phyloP scores from a whole-genome alignment of 768 basidiomycete species.

The Leccinum disarticulatum region DNA sequence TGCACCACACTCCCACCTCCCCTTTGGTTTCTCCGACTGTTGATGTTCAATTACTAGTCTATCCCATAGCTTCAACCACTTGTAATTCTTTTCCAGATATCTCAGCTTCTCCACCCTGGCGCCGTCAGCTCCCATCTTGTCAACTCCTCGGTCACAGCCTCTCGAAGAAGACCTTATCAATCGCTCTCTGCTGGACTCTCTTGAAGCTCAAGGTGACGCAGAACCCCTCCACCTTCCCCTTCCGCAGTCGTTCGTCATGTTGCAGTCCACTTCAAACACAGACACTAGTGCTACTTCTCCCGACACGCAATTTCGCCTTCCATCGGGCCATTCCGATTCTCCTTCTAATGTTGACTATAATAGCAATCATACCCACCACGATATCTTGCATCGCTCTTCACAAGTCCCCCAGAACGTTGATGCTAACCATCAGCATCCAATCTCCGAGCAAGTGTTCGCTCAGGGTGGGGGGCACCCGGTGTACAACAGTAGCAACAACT shows the following conservation, averaged over 20 bases:
- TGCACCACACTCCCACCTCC: conserved; percentile 30
- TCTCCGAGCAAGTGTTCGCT: conserved; percentile 31
- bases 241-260: conserved; percentile 43
- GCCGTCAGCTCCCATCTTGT: conserved; percentile 39
- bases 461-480: conserved; percentile 37
- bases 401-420: conserved; percentile 28
- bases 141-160: conserved; percentile 36
- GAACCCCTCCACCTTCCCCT: conserved; percentile 49
- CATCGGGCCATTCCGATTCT: conserved; percentile 52
- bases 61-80: conserved; percentile 26
- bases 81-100: conserved; percentile 30
- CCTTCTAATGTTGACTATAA: conserved; percentile 41
- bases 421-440: conserved; percentile 35
- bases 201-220: conserved; percentile 82
- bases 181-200: conserved; percentile 77
- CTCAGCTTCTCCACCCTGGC: conserved; percentile 48
- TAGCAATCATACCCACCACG: conserved; percentile 37
- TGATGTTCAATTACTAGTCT: conserved; percentile 41
- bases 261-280: conserved; percentile 49
- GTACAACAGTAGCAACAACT: conserved; percentile 42
- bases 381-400: conserved; percentile 28
- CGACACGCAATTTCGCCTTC: conserved; percentile 52
- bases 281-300: conserved; percentile 52
- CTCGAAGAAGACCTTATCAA: conserved; percentile 77
- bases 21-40: conserved; percentile 38